Percentiles rank a stretch among this genome's conserved stretches.
Evolutionary conservation across 1,284 basidiomycete genomes (phyloP).

Genomic region (Stereum hirsutum): DNA sequence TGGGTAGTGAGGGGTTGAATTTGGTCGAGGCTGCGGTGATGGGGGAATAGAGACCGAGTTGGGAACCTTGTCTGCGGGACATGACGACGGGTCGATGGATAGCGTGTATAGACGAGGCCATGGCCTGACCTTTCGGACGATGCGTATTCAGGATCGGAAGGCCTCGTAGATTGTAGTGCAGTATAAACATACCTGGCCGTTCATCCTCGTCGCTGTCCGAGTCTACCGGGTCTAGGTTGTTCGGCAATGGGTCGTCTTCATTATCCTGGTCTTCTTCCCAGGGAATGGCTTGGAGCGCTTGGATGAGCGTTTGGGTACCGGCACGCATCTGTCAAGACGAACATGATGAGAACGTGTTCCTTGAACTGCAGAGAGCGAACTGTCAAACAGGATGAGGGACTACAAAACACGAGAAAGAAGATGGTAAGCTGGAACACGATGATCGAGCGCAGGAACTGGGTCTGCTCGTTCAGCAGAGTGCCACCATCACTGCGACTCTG

Average conservation of each 20-base stretch:
- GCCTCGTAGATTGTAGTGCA: background rate
- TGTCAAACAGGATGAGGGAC: no score
- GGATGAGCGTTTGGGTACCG: constrained; percentile 78
- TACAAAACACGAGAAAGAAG: background rate
- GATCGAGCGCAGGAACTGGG: no score
- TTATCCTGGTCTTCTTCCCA: constrained; percentile 62
- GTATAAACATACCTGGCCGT: constrained; percentile 5
- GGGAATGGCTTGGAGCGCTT: constrained; percentile 74
- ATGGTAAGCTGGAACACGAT: no score
- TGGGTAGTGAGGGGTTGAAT: no score
- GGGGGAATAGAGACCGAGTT: constrained; percentile 16
- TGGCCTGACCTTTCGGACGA: constrained; percentile 21
- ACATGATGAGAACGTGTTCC: background rate
- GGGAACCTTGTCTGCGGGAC: constrained; percentile 36
- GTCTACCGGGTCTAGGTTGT: constrained; percentile 31
- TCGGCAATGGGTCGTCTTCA: constrained; percentile 48
- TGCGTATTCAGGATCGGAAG: constrained; percentile 1
- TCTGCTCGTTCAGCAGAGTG: no score
- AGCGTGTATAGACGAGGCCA: constrained; percentile 78
- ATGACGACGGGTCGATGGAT: constrained; percentile 76
- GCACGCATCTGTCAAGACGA: constrained; percentile 47
- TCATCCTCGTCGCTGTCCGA: constrained; percentile 55
- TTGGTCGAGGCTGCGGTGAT: constrained; percentile 12
- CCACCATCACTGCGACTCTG: no score
- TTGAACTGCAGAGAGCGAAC: no score